These are phyloP conservation scores for Coemansia sp. DNA, from an alignment of 192 early-diverging fungal genomes.

Conservation along the genomic window DNA sequence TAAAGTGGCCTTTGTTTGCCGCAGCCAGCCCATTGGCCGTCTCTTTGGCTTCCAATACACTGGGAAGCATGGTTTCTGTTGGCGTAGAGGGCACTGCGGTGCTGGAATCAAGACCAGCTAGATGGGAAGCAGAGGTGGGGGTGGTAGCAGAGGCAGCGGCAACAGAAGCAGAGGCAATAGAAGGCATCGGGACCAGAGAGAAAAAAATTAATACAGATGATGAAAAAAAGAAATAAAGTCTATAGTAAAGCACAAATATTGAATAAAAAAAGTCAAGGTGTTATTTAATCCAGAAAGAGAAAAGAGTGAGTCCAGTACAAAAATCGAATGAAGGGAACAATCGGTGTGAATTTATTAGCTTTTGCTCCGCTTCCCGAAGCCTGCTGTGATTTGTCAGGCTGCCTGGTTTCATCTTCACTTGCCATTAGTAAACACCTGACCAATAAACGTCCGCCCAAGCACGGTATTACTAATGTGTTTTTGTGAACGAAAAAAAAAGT, in stretches of 20 bases:
- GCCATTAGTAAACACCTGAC: background rate
- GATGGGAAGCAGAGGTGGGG: constrained; percentile 12
- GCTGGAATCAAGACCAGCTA: constrained; percentile 26
- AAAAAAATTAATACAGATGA: constrained; percentile 8
- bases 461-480: no score
- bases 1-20: constrained; percentile 41
- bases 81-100: constrained; percentile 46
- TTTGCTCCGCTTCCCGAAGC: no score
- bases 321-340: background rate
- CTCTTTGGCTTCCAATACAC: background rate
- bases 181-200: no score
- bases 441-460: background rate
- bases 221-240: constrained; percentile 9
- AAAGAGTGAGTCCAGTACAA: background rate
- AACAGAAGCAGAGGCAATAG: no score
- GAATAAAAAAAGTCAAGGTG: background rate
- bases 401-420: no score
- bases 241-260: background rate
- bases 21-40: constrained; percentile 1
- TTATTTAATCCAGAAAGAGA: constrained; percentile 3
- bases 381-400: no score
- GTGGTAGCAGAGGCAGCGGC: background rate
- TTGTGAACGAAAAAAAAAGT: no score
- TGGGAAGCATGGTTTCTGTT: constrained; percentile 15
- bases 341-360: background rate